These are phyloP conservation scores for Candida saitoana DNA, from an alignment of 805 yeast genomes.

Conservation along the genomic window DNA sequence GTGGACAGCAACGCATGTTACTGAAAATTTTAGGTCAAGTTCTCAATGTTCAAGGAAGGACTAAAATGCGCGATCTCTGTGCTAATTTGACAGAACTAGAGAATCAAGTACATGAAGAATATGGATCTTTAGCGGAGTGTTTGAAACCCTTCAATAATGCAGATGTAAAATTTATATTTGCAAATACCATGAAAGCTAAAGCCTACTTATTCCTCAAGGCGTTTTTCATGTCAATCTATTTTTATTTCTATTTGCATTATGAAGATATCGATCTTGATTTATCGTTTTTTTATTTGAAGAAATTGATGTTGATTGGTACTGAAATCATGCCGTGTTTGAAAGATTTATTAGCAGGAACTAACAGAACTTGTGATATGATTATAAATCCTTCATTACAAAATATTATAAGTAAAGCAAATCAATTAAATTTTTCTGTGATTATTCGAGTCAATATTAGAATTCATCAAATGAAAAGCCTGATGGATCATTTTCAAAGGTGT, in stretches of 20 bases:
- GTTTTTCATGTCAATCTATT: slow-evolving; percentile 21
- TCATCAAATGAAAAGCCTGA: slow-evolving; percentile 16
- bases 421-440: slow-evolving; percentile 18
- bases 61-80: slow-evolving; percentile 36
- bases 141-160: slow-evolving; percentile 11
- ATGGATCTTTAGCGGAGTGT: slow-evolving; percentile 23
- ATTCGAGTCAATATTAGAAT: slow-evolving; percentile 25
- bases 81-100: slow-evolving; percentile 35
- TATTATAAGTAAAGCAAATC: slow-evolving; percentile 36
- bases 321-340: slow-evolving; percentile 32
- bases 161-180: slow-evolving; percentile 8
- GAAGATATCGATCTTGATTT: slow-evolving; percentile 25
- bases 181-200: slow-evolving; percentile 19
- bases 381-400: slow-evolving; percentile 31
- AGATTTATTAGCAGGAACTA: slow-evolving; percentile 20
- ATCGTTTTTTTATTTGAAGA: slow-evolving; percentile 30
- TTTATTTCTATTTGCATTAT: slow-evolving; percentile 36
- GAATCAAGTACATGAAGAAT: slow-evolving; percentile 20
- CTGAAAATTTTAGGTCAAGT: slow-evolving; percentile 13
- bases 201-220: slow-evolving; percentile 25
- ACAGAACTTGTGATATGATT: slow-evolving; percentile 29
- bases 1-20: not conserved
- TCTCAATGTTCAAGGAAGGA: slow-evolving; percentile 36
- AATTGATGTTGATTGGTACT: slow-evolving; percentile 20
- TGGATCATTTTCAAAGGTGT: slow-evolving; percentile 19